phyloP scores from a whole-genome alignment of 1,284 basidiomycete genomes.

The Flammula alnicola region DNA sequence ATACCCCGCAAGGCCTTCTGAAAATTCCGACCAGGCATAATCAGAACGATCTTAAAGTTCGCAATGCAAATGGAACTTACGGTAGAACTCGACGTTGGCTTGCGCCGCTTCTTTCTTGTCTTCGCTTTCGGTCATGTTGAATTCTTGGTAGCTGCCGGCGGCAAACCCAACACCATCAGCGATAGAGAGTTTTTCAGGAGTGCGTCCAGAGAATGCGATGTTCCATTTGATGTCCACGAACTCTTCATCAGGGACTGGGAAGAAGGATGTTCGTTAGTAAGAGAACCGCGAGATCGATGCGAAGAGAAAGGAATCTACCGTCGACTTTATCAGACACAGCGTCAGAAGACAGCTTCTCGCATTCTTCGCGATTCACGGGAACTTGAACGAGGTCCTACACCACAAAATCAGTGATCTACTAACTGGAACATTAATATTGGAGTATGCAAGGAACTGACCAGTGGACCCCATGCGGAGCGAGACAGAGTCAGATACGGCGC shows the following conservation, averaged over 20 bases:
- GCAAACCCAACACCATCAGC: slow-evolving; percentile 7
- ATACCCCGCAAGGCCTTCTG: slow-evolving; percentile 29
- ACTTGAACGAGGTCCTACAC: slow-evolving; percentile 36
- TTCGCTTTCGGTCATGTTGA: slow-evolving; percentile 26
- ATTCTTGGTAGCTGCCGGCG: background rate
- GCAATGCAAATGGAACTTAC: slow-evolving; percentile 22
- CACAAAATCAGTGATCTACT: too few relatives aligned
- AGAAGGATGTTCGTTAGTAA: too few relatives aligned
- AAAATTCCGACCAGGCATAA: too few relatives aligned
- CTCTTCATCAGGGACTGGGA: slow-evolving; percentile 22
- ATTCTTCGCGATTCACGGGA: slow-evolving; percentile 32
- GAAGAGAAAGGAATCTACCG: background rate
- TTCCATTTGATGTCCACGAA: slow-evolving; percentile 34
- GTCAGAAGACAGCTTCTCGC: too few relatives aligned
- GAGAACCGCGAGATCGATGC: too few relatives aligned
- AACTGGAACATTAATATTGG: background rate
- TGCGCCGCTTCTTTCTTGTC: slow-evolving; percentile 22
- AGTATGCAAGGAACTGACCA: slow-evolving; percentile 21
- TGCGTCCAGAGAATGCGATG: slow-evolving; percentile 30
- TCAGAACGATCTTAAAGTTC: too few relatives aligned
- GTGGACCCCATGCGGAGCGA: slow-evolving; percentile 26
- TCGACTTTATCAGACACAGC: background rate
- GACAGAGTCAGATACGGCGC: slow-evolving; percentile 30
- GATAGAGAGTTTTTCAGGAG: slow-evolving; percentile 23
- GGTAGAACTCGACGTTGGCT: slow-evolving; percentile 18